A percentile compares a stretch with the other conserved stretches of the same genome.
Conservation (phyloP, 176 grass and related monocot species). For the Carex myosuroides region DNA sequence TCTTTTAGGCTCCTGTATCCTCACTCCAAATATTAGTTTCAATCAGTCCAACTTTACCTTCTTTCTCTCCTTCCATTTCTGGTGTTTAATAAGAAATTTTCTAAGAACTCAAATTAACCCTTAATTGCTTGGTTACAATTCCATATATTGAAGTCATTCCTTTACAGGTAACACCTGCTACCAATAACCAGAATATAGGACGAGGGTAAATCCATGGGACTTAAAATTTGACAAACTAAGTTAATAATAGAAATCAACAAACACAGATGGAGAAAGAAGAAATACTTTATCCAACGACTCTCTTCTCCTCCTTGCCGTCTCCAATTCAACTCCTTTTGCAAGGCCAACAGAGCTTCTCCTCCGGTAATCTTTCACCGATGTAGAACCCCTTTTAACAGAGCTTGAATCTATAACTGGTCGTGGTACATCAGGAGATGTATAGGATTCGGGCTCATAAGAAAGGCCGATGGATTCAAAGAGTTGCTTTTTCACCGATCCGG, state of each 20-base stretch:
- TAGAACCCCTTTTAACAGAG: slow-evolving; percentile 34
- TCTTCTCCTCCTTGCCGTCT: slow-evolving; percentile 75
- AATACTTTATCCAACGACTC: slow-evolving; percentile 81
- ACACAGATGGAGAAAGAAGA: not conserved
- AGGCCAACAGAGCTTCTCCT: slow-evolving; percentile 35
- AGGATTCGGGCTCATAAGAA: slow-evolving; percentile 35
- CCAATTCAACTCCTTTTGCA: slow-evolving; percentile 48
- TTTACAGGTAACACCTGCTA: slow-evolving; percentile 21
- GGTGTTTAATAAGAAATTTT: not conserved
- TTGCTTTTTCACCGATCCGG: slow-evolving; percentile 46
- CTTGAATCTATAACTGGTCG: slow-evolving; percentile 34
- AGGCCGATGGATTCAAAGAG: slow-evolving; percentile 94
- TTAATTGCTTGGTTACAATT: not conserved
- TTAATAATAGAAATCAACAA: not conserved
- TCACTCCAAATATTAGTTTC: not conserved
- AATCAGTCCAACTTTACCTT: not conserved
- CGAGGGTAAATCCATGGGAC: slow-evolving; percentile 5
- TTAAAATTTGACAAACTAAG: not conserved
- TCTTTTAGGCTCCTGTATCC: not conserved
- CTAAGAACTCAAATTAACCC: not conserved
- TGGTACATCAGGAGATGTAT: slow-evolving; percentile 27
- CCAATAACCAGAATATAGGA: slow-evolving; percentile 5
- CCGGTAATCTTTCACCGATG: slow-evolving; percentile 26
- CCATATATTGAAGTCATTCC: not conserved
- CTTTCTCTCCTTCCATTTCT: not conserved